Conservation (phyloP, 805 yeast species). For the Lipomyces lipofer region DNA sequence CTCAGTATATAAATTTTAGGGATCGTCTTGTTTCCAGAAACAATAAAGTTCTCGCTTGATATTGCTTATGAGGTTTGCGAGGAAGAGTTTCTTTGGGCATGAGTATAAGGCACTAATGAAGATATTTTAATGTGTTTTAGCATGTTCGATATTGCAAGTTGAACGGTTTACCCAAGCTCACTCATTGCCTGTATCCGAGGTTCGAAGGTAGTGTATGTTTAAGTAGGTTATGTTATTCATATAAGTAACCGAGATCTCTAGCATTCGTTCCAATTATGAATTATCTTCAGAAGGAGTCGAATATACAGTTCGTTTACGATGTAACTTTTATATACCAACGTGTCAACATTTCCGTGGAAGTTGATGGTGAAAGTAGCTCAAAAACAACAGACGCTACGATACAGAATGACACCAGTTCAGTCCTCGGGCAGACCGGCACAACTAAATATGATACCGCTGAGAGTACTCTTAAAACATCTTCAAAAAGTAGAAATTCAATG, state of each 20-base stretch:
- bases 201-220: conserved; percentile 51
- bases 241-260: conserved; percentile 8
- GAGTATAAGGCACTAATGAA: too few relatives aligned
- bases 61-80: conserved; percentile 54
- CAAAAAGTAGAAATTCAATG: too few relatives aligned
- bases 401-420: conserved; percentile 30
- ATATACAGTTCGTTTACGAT: conserved; percentile 49
- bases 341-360: conserved; percentile 16
- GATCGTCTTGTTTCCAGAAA: conserved; percentile 83
- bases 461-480: too few relatives aligned
- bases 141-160: conserved; percentile 59
- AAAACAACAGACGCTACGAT: conserved; percentile 15
- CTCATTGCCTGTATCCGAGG: conserved; percentile 74
- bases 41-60: conserved; percentile 45
- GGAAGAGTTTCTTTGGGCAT: too few relatives aligned
- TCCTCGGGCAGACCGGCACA: too few relatives aligned
- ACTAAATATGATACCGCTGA: too few relatives aligned
- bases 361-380: too few relatives aligned
- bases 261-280: conserved; percentile 36
- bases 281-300: conserved; percentile 34
- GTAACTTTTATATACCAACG: conserved; percentile 51
- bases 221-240: too few relatives aligned
- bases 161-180: conserved; percentile 60
- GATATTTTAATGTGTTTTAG: conserved; percentile 31
- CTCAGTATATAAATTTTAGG: too few relatives aligned